Base-by-base conservation (phyloP, 306 rosid genomes). In the Quercus aquifolioides region DNA sequence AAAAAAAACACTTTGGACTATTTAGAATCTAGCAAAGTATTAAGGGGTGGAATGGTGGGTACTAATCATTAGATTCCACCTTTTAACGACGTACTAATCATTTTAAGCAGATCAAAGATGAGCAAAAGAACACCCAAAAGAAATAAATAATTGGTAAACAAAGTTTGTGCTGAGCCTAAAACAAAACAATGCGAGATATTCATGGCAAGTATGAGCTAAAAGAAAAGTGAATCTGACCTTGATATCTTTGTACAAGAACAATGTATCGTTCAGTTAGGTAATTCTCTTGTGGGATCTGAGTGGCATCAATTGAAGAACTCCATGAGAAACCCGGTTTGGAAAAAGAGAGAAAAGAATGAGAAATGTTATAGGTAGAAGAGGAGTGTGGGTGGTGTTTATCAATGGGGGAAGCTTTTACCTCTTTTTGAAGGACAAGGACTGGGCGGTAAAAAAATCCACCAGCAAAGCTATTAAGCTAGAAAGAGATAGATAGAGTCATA, bases 401-500 rank as follows among this genome's bases (percentile, higher is more conserved):
- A 73, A 57, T 67, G 55, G 23, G 55, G 19, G 74, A 75, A 82
- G 83, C 65, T 74, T 79, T 67, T 83, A 77, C 70, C 68, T 49
- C 73, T 21, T 62, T n/a, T 54, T 71, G 75, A 60, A 81, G 80
- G 76, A 60, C 75, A 62, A 70, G 63, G 77, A 30, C 73, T 78
- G 49, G 81, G 85, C 83, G 69, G 87, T 77, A 76, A 81, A 78
- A 78, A 81, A 79, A 38, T 75, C n/a, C 65, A 69, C 80, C 70
- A 74, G 73, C 41, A 78, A 12, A 60, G 71, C 63, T 33, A 74
- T 31, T 8, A 21, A 55, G 23, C 69, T 30, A 35, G 58, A 76
- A 59, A 78, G 75, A 73, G 85, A 76, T 20, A 76, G 30, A 26
- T 67, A 81, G 78, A 63, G 60, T 2, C 46, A 8, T 41, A 41